These are phyloP conservation scores for Lentinus polychrous DNA, from an alignment of 1,284 basidiomycete genomes.

Conservation along the genomic window DNA sequence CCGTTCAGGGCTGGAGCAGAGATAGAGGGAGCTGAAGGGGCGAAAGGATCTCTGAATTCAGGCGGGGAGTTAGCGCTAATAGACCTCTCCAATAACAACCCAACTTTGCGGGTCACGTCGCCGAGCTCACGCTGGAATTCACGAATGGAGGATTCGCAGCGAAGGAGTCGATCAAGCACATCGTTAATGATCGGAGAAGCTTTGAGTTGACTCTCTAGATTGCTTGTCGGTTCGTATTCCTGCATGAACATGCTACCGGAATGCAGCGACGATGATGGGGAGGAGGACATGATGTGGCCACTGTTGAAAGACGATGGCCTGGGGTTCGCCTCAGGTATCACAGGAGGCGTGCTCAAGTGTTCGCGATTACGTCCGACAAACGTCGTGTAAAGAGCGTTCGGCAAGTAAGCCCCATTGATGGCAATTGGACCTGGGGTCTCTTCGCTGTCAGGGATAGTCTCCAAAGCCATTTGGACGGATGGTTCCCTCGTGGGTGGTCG, in stretches of 20 bases:
- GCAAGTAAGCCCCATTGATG: slow-evolving; percentile 15
- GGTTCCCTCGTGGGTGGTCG: slow-evolving; percentile 36
- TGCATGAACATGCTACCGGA: slow-evolving; percentile 57
- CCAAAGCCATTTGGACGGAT: slow-evolving; percentile 44
- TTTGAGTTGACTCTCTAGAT: slow-evolving; percentile 67
- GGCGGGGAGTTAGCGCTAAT: slow-evolving; percentile 41
- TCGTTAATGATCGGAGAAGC: slow-evolving; percentile 70
- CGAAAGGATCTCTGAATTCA: slow-evolving; percentile 77
- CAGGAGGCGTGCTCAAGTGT: slow-evolving; percentile 32
- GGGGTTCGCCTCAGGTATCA: slow-evolving; percentile 34
- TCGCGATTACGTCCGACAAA: slow-evolving; percentile 21
- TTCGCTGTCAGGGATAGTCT: slow-evolving; percentile 49
- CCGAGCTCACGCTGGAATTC: slow-evolving; percentile 71
- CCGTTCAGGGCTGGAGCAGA: slow-evolving; percentile 30
- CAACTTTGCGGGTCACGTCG: slow-evolving; percentile 72
- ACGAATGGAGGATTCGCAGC: slow-evolving; percentile 62
- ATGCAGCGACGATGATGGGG: slow-evolving; percentile 70
- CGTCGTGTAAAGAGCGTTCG: slow-evolving; percentile 13
- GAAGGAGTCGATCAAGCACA: slow-evolving; percentile 65
- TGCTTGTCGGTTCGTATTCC: slow-evolving; percentile 35
- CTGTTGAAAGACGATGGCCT: slow-evolving; percentile 26
- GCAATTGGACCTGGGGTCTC: slow-evolving; percentile 26
- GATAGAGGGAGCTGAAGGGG: slow-evolving; percentile 25
- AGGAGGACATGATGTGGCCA: slow-evolving; percentile 48
- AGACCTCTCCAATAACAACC: slow-evolving; percentile 65